phyloP scores from a whole-genome alignment of 2,329 filamentous ascomycete genomes.

The Neonectria coccinea region DNA sequence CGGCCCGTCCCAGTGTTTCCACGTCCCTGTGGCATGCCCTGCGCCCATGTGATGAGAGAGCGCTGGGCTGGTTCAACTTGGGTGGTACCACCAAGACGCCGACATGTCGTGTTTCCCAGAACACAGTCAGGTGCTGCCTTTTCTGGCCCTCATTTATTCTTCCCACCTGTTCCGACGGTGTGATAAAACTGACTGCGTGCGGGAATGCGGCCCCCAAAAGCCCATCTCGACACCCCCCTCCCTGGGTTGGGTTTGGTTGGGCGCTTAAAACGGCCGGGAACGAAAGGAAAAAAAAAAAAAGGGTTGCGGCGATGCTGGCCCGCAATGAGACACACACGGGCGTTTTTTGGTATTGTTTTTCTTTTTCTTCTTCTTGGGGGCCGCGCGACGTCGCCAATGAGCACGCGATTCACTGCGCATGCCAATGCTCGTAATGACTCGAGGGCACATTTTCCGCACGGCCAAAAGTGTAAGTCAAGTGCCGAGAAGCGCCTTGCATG shows the following conservation, averaged over 20 bases:
- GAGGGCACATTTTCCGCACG: neutral
- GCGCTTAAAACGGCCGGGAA: too few relatives aligned
- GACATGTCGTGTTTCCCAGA: constrained; percentile 18
- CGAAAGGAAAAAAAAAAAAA: neutral
- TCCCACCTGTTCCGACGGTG: neutral
- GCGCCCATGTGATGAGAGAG: constrained; percentile 6
- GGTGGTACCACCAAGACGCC: constrained; percentile 24
- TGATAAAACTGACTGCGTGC: neutral
- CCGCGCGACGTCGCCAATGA: neutral
- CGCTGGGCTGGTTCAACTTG: neutral
- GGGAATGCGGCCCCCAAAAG: too few relatives aligned
- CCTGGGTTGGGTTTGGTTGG: neutral
- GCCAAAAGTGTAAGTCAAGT: neutral
- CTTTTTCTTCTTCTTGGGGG: neutral
- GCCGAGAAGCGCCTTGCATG: neutral
- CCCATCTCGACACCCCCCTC: too few relatives aligned
- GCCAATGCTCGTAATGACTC: neutral
- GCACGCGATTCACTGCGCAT: neutral
- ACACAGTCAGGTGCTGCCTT: constrained; percentile 6
- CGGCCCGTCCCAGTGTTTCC: neutral
- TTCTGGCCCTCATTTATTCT: neutral
- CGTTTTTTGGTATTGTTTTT: neutral
- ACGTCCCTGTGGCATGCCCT: neutral
- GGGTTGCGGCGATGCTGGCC: neutral
- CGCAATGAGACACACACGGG: neutral